Evolutionary conservation across 371 early-diverging fungal species (phyloP), one percentile per base, ranked within the genome.

Genomic region (Actinomucor elegans): DNA sequence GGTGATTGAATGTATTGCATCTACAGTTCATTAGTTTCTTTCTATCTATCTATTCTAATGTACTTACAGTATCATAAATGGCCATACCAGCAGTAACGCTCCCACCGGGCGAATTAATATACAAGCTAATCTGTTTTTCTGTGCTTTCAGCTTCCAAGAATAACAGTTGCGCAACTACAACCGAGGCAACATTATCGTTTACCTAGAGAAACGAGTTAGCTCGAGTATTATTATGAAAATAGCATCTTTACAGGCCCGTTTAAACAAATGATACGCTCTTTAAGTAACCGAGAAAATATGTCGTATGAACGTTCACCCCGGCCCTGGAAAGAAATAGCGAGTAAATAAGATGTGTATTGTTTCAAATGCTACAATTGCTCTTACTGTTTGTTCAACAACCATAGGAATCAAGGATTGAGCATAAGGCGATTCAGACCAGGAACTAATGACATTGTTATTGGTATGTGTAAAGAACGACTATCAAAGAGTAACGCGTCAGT

Each of bases 101-200:
- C 29, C 98, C 97, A 29, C 99, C 97, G 0, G 99, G 99, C 29
- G 89, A 89, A 68, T 98, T 98, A 73, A 98, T 96, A 71, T 98
- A 98, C 36, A 98, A 66, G 45, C 84, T 87, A 52, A 98, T 94
- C 11, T 90, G 93, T 64, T 94, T 94, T 42, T 91, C 92, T 21
- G 93, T 89, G 57, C 93, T 91, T 73, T 97, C 97, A 7, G 96
- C 89, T 55, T 98, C 99, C 31, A 97, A 80, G 66, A 96, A 97
- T 49, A 98, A 71, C 9, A 98, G 74, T 72, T 97, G 97, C 0
- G 99, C 99, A 2, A 96, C 92, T 31, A 97, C 79, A 3, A 93
- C 79, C 0, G 96, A 81, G 0, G 97, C 87, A 15, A 90, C 73
- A 29, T 75, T 70, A 64, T 96, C 97, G 51, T 93, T 79, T 3